A percentile compares a stretch with the other conserved stretches of the same genome.
These are phyloP conservation scores for Xanthoconium stramineum DNA, from an alignment of 768 basidiomycete species.

Conservation along the genomic window DNA sequence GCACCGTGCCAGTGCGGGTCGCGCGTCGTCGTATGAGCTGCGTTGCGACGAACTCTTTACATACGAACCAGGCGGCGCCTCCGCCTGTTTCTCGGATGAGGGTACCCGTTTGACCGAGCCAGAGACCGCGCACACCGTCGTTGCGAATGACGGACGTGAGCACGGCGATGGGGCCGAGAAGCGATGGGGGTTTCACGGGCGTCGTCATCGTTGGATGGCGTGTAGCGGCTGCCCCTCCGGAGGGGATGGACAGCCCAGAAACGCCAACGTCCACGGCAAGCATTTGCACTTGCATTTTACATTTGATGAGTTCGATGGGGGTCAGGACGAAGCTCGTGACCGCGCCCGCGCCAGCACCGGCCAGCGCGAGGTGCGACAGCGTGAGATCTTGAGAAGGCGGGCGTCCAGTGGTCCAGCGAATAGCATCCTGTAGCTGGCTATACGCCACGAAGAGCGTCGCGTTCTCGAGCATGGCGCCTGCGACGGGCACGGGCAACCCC, in stretches of 20 bases:
- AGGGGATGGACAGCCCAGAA: conserved; percentile 13
- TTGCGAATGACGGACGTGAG: conserved; percentile 58
- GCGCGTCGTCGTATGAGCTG: conserved; percentile 54
- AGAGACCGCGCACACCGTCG: conserved; percentile 81
- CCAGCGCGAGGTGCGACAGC: conserved; percentile 67
- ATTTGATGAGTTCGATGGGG: conserved; percentile 93
- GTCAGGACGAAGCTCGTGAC: conserved; percentile 87
- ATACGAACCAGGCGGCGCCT: conserved; percentile 85
- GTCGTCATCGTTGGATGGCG: not conserved
- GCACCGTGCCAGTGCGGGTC: conserved; percentile 18
- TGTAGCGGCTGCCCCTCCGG: conserved; percentile 12
- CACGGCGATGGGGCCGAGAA: conserved; percentile 75
- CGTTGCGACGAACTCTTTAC: conserved; percentile 75
- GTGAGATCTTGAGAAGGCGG: conserved; percentile 43
- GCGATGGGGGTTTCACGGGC: conserved; percentile 20
- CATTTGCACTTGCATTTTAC: conserved; percentile 97
- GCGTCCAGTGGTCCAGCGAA: conserved; percentile 43
- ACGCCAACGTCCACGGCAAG: conserved; percentile 37
- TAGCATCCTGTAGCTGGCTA: conserved; percentile 63
- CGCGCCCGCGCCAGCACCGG: conserved; percentile 83
- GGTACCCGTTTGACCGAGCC: conserved; percentile 94
- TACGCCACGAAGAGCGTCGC: conserved; percentile 87
- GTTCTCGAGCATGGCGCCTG: conserved; percentile 91
- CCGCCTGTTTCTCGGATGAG: conserved; percentile 93
- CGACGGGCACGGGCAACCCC: conserved; percentile 90